Conservation (phyloP, 2,329 filamentous ascomycete genomes). For the Alternaria sp. region DNA sequence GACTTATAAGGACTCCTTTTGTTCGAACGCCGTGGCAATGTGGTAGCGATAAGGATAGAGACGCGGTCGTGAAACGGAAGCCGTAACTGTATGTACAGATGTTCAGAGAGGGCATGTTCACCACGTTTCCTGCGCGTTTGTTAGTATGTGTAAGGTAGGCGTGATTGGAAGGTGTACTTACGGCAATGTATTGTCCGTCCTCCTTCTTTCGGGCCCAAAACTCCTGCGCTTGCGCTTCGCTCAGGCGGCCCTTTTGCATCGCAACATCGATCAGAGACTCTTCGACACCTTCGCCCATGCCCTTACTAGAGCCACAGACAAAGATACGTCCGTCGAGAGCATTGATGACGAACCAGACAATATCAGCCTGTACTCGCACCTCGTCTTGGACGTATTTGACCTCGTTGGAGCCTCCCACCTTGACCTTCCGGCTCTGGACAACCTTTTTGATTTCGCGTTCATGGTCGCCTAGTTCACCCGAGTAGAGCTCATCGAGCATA, state of each 20-base stretch:
- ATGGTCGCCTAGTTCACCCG: slow-evolving; percentile 85
- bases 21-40: slow-evolving; percentile 16
- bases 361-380: slow-evolving; percentile 84
- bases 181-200: slow-evolving; percentile 93
- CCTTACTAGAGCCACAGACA: slow-evolving; percentile 92
- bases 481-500: slow-evolving; percentile 93
- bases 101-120: not conserved
- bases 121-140: slow-evolving; percentile 8
- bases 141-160: not conserved
- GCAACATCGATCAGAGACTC: slow-evolving; percentile 85
- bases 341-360: slow-evolving; percentile 99
- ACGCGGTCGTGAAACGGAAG: slow-evolving; percentile 4
- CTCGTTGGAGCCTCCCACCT: slow-evolving; percentile 57
- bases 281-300: slow-evolving; percentile 98
- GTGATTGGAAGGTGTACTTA: slow-evolving; percentile 33
- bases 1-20: slow-evolving; percentile 12
- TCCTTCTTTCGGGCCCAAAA: slow-evolving; percentile 95
- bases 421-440: slow-evolving; percentile 59
- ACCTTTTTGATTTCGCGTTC: slow-evolving; percentile 56
- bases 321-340: slow-evolving; percentile 94
- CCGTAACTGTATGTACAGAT: not conserved
- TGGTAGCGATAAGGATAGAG: slow-evolving; percentile 3
- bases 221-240: slow-evolving; percentile 77
- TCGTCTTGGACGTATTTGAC: slow-evolving; percentile 97
- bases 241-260: slow-evolving; percentile 89